Percentiles rank a stretch among this genome's conserved stretches.
Conservation (phyloP, 1,284 basidiomycete species). For the Pholiota adiposa region DNA sequence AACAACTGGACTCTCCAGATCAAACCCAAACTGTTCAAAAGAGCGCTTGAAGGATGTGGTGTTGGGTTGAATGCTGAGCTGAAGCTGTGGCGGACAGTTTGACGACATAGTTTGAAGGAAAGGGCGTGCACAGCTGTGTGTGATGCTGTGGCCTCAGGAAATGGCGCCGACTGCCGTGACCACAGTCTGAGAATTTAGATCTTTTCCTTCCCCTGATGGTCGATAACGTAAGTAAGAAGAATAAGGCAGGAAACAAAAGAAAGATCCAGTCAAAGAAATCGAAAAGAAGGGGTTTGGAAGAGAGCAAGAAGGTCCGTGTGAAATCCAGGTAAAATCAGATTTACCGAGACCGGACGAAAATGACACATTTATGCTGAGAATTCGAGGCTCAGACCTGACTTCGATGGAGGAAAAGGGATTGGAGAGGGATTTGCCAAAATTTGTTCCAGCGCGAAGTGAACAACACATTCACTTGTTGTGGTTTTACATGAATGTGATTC, state of each 20-base stretch:
- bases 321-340: too few relatives aligned
- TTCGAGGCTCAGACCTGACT: too few relatives aligned
- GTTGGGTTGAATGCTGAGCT: conserved; percentile 45
- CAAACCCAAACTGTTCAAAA: conserved; percentile 59
- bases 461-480: too few relatives aligned
- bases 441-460: too few relatives aligned
- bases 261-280: too few relatives aligned
- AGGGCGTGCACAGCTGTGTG: neutral
- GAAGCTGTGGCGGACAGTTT: conserved; percentile 45
- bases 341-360: too few relatives aligned
- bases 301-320: too few relatives aligned
- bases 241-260: neutral
- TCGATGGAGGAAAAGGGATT: too few relatives aligned
- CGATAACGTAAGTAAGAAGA: neutral
- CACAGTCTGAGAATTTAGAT: neutral
- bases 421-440: too few relatives aligned
- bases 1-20: conserved; percentile 44
- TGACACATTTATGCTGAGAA: too few relatives aligned
- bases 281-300: neutral
- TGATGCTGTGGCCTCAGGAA: neutral
- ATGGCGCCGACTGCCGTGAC: conserved; percentile 3
- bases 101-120: conserved; percentile 19
- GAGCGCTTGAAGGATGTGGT: conserved; percentile 59
- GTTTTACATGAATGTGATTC: too few relatives aligned
- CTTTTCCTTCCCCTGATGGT: too few relatives aligned